Evolutionary conservation across 2,329 filamentous ascomycete species (phyloP).

Genomic region (Aspergillus fischeri): DNA sequence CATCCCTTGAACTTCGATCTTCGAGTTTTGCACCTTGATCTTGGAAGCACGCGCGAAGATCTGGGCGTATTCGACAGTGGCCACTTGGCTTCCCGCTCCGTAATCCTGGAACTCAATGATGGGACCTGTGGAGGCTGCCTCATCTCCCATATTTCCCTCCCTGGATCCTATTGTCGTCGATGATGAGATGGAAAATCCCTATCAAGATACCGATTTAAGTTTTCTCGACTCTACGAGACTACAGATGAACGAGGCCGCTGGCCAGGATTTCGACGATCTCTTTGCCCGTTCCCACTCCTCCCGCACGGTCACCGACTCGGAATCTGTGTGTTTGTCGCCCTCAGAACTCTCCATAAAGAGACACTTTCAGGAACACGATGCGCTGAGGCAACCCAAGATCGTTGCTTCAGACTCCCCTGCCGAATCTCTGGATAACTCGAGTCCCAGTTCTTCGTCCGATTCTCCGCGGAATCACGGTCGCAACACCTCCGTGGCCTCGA

Average conservation of each 20-base stretch:
- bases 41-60: conserved; percentile 5
- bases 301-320: conserved; percentile 23
- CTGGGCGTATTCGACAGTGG: conserved; percentile 6
- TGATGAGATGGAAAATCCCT: conserved; percentile 40
- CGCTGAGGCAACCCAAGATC: conserved; percentile 30
- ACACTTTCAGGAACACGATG: conserved; percentile 29
- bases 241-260: conserved; percentile 35
- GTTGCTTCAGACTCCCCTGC: conserved; percentile 38
- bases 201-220: conserved; percentile 40
- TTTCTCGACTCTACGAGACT: conserved; percentile 38
- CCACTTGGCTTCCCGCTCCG: conserved; percentile 3
- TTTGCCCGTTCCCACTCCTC: conserved; percentile 33
- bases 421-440: conserved; percentile 43
- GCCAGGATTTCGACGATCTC: conserved; percentile 41
- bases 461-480: conserved; percentile 40
- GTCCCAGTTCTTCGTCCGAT: conserved; percentile 41
- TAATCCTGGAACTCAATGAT: conserved; percentile 25
- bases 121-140: conserved; percentile 31
- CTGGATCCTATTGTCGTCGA: conserved; percentile 42
- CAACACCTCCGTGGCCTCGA: conserved; percentile 39
- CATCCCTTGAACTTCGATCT: background rate
- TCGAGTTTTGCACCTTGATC: background rate
- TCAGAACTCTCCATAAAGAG: conserved; percentile 25
- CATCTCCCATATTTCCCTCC: conserved; percentile 35
- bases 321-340: conserved; percentile 28